Conservation (phyloP, 495 filamentous ascomycete species). For the Penicillium maclennaniae region DNA sequence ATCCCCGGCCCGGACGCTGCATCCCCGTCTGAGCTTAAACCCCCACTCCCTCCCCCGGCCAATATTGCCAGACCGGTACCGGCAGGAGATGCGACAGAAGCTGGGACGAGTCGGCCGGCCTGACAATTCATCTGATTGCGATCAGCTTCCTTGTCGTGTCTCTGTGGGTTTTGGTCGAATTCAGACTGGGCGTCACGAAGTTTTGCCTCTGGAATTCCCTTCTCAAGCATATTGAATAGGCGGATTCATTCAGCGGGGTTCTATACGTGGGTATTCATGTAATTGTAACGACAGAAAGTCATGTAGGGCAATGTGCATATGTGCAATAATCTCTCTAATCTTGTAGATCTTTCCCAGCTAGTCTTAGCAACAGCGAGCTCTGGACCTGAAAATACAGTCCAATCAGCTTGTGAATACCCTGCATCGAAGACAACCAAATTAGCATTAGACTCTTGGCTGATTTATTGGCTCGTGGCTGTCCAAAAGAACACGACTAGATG, state of each 20-base stretch:
- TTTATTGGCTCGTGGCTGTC: slow-evolving; percentile 15
- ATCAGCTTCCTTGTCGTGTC: neutral
- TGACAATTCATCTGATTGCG: slow-evolving; percentile 18
- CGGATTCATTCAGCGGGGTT: slow-evolving; percentile 16
- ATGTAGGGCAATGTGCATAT: slow-evolving; percentile 22
- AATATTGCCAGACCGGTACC: slow-evolving; percentile 24
- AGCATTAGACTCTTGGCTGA: neutral
- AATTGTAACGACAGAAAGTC: slow-evolving; percentile 19
- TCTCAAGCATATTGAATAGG: slow-evolving; percentile 23
- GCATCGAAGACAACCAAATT: neutral
- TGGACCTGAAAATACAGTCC: neutral
- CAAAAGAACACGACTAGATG: neutral
- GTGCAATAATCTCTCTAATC: slow-evolving; percentile 5
- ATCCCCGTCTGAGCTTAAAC: slow-evolving; percentile 34
- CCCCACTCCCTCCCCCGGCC: slow-evolving; percentile 26
- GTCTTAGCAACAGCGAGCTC: neutral
- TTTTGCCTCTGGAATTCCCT: slow-evolving; percentile 30
- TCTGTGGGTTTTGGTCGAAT: slow-evolving; percentile 5
- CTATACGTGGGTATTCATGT: slow-evolving; percentile 11
- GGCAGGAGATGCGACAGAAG: slow-evolving; percentile 22
- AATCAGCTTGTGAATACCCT: neutral
- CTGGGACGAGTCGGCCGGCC: slow-evolving; percentile 35
- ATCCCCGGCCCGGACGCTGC: slow-evolving; percentile 29
- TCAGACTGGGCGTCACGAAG: slow-evolving; percentile 12
- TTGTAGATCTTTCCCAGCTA: neutral